Conservation (phyloP, 306 rosid genomes). For the Medicago lupulina region DNA sequence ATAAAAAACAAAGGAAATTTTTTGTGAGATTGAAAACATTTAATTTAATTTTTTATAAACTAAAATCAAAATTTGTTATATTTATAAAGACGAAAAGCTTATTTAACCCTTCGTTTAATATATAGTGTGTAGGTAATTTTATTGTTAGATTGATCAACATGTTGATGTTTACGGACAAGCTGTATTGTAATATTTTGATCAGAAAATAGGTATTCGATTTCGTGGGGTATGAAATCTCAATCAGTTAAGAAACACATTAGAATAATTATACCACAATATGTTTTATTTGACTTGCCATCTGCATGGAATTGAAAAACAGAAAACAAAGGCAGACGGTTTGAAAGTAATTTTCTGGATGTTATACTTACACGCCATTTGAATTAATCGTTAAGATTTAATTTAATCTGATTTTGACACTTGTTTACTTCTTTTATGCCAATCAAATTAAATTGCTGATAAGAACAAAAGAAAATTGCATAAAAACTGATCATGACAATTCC, state of each 20-base stretch:
- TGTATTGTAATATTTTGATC: constrained; percentile 43
- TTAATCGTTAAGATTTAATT: constrained; percentile 44
- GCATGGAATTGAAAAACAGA: constrained; percentile 56
- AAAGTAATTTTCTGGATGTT: constrained; percentile 63
- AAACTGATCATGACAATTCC: neutral
- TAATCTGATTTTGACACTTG: constrained; percentile 47
- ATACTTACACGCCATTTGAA: constrained; percentile 69
- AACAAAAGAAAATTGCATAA: neutral
- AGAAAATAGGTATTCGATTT: constrained; percentile 61
- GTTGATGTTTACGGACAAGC: constrained; percentile 58
- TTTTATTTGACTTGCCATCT: constrained; percentile 71
- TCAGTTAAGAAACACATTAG: constrained; percentile 65
- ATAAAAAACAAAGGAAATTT: too few relatives aligned
- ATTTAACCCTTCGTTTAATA: constrained; percentile 6
- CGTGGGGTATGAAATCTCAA: constrained; percentile 81
- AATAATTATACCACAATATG: constrained; percentile 34
- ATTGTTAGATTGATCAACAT: constrained; percentile 41
- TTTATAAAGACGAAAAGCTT: too few relatives aligned
- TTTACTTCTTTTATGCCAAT: constrained; percentile 12
- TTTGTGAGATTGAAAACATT: too few relatives aligned
- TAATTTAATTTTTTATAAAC: too few relatives aligned
- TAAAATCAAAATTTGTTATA: too few relatives aligned
- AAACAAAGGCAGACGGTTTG: constrained; percentile 61
- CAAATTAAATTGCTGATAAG: neutral
- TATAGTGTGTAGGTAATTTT: constrained; percentile 18